These are phyloP conservation scores for Yamadazyma triangularis DNA, from an alignment of 1,139 yeast genomes.

Conservation along the genomic window DNA sequence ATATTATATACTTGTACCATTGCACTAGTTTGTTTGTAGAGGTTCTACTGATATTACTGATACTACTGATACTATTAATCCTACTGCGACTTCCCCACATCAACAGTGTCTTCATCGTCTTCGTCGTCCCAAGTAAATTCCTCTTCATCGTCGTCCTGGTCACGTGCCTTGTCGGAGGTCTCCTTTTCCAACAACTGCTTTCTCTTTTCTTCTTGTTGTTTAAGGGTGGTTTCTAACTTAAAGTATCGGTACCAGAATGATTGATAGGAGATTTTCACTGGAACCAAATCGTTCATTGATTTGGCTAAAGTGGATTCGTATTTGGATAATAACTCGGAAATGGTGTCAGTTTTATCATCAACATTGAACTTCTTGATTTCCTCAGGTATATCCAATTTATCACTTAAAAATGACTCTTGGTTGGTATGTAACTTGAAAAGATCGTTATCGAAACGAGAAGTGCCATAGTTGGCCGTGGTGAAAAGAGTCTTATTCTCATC, in stretches of 20 bases:
- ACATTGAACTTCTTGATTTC: slow-evolving; percentile 40
- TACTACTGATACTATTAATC: too few relatives aligned
- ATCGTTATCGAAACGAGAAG: slow-evolving; percentile 39
- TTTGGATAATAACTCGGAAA: slow-evolving; percentile 42
- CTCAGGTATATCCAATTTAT: slow-evolving; percentile 14
- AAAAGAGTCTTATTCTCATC: slow-evolving; percentile 12
- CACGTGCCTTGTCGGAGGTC: slow-evolving; percentile 28
- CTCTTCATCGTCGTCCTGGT: slow-evolving; percentile 44
- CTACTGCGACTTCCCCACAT: too few relatives aligned
- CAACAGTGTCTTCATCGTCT: slow-evolving; percentile 40
- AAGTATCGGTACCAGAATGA: slow-evolving; percentile 78
- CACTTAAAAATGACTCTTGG: slow-evolving; percentile 14
- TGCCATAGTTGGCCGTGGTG: slow-evolving; percentile 31
- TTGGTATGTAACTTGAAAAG: slow-evolving; percentile 38
- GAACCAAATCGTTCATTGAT: slow-evolving; percentile 65
- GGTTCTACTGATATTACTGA: too few relatives aligned
- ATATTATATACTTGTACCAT: too few relatives aligned
- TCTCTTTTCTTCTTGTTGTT: slow-evolving; percentile 63
- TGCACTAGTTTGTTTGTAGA: too few relatives aligned
- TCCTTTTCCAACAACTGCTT: slow-evolving; percentile 47
- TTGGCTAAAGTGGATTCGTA: slow-evolving; percentile 50
- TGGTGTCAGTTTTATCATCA: slow-evolving; percentile 49
- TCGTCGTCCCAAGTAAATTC: slow-evolving; percentile 59
- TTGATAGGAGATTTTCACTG: slow-evolving; percentile 52
- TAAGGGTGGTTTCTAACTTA: slow-evolving; percentile 48